phyloP scores from a whole-genome alignment of 148 eudicot genomes.

The Rhododendron griersonianum region DNA sequence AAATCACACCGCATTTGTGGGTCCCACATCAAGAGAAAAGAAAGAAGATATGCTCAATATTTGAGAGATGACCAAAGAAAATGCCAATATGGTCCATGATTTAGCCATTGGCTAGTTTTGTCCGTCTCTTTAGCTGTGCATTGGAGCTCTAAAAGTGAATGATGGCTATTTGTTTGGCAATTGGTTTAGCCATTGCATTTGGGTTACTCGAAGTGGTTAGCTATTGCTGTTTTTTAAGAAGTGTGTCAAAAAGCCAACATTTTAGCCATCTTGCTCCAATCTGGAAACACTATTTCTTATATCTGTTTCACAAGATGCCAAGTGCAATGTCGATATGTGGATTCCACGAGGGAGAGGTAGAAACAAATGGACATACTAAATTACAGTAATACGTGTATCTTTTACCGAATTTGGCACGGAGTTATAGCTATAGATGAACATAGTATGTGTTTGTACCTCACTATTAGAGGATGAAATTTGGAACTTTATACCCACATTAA shows the following conservation, averaged over 20 bases:
- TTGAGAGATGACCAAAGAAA: background rate
- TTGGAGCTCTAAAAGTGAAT: background rate
- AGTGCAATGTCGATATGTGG: background rate
- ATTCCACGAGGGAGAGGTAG: background rate
- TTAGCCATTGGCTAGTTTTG: background rate
- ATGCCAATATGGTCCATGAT: background rate
- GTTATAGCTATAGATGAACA: background rate
- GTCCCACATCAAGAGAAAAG: background rate
- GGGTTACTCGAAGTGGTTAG: background rate
- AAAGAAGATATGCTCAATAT: background rate
- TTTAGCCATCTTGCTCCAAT: background rate
- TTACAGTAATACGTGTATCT: background rate
- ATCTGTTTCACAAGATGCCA: background rate
- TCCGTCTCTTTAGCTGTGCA: background rate
- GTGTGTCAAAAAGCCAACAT: background rate
- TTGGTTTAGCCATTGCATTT: background rate
- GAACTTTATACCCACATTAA: background rate
- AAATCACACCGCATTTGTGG: background rate
- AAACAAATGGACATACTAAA: background rate
- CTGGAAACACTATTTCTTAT: background rate
- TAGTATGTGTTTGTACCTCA: background rate
- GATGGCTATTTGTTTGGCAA: background rate
- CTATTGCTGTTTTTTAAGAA: background rate
- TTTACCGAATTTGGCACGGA: background rate
- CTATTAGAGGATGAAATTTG: background rate